These are phyloP conservation scores for Xerocomus nothofagi DNA, from an alignment of 1,284 basidiomycete genomes.

Conservation along the genomic window DNA sequence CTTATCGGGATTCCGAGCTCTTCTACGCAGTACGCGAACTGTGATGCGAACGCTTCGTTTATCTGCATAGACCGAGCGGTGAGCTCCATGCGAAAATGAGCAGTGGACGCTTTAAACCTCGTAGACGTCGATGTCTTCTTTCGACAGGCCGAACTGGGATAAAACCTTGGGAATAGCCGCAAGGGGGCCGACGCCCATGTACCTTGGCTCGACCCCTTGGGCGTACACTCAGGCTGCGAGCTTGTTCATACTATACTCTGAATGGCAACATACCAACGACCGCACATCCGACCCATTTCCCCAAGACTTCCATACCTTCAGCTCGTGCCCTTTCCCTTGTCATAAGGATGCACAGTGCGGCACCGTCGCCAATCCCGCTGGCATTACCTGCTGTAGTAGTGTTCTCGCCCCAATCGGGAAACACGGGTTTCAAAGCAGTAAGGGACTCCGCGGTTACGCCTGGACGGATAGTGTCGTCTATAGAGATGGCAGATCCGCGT, in stretches of 20 bases:
- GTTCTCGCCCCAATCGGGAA: slow-evolving; percentile 75
- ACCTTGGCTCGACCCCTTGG: slow-evolving; percentile 76
- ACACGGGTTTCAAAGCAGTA: slow-evolving; percentile 67
- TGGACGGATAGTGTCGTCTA: slow-evolving; percentile 81
- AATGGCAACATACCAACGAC: slow-evolving; percentile 69
- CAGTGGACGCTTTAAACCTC: slow-evolving; percentile 59
- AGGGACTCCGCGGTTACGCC: slow-evolving; percentile 75
- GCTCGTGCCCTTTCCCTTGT: slow-evolving; percentile 81
- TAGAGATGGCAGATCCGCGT: slow-evolving; percentile 54
- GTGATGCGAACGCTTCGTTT: slow-evolving; percentile 82
- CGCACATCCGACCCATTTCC: slow-evolving; percentile 82
- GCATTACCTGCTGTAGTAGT: slow-evolving; percentile 89
- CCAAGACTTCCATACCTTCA: slow-evolving; percentile 85
- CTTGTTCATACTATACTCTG: neutral
- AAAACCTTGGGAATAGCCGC: slow-evolving; percentile 83
- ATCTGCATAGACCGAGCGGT: slow-evolving; percentile 45
- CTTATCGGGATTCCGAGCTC: slow-evolving; percentile 77
- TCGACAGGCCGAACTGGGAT: slow-evolving; percentile 67
- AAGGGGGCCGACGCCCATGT: slow-evolving; percentile 88
- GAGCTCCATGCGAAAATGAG: slow-evolving; percentile 3
- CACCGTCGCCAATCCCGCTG: slow-evolving; percentile 94
- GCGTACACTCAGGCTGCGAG: slow-evolving; percentile 2
- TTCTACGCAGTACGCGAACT: slow-evolving; percentile 80
- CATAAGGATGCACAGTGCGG: slow-evolving; percentile 86
- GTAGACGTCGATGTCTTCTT: slow-evolving; percentile 86